Conservation (phyloP, 1,139 yeast genomes). For the Debaryomycetaceae sp. region DNA sequence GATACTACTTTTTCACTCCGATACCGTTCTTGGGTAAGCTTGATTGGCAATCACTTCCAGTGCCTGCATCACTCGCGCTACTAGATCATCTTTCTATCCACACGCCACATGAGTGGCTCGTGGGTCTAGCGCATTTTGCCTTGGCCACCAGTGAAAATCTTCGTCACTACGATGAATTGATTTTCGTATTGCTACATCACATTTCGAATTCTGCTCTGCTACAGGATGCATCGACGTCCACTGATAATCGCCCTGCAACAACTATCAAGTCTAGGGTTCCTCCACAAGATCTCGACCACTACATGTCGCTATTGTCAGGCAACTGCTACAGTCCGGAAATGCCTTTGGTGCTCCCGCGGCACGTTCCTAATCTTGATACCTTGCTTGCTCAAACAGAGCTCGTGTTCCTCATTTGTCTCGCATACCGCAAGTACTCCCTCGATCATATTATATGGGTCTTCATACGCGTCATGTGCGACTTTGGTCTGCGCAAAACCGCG, state of each 20-base stretch:
- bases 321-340: not conserved
- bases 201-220: not conserved
- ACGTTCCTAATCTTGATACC: not conserved
- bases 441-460: slow-evolving; percentile 1
- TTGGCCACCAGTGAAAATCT: not conserved
- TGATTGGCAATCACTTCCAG: no score
- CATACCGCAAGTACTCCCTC: not conserved
- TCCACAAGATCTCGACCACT: not conserved
- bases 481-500: slow-evolving; percentile 5
- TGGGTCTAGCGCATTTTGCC: not conserved
- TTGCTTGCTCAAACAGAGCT: not conserved
- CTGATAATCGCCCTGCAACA: not conserved
- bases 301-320: not conserved
- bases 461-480: slow-evolving; percentile 6
- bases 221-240: not conserved
- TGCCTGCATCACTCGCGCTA: not conserved
- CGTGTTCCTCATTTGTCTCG: not conserved
- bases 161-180: not conserved
- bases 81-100: not conserved
- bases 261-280: no score
- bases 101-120: not conserved
- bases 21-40: not conserved
- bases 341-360: not conserved
- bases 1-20: not conserved
- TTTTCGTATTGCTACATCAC: not conserved